A percentile compares a stretch with the other conserved stretches of the same genome.
Conservation (phyloP, 1,284 basidiomycete genomes). For the Sanghuangporus sanghuang region DNA sequence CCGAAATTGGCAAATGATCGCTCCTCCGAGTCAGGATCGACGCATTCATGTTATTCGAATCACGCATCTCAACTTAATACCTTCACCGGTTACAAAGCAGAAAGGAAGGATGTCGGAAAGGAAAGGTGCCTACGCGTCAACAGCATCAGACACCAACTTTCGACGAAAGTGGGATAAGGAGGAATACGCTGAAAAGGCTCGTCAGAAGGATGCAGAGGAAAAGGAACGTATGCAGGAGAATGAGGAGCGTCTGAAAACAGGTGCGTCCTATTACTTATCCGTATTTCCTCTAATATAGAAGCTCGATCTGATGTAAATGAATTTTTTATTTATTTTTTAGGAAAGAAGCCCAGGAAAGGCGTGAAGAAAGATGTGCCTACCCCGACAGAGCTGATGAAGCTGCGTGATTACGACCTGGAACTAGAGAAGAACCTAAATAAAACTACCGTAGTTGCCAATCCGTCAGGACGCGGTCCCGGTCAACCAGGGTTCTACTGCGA, state of each 20-base stretch:
- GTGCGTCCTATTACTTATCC: conserved; percentile 34
- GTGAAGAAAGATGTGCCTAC: conserved; percentile 70
- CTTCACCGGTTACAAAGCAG: neutral
- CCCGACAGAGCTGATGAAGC: conserved; percentile 86
- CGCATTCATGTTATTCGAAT: no score
- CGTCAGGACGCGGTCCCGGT: conserved; percentile 73
- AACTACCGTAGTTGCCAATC: conserved; percentile 86
- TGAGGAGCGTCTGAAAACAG: conserved; percentile 77
- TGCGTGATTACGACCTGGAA: conserved; percentile 74
- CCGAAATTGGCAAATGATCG: no score
- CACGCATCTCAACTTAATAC: neutral
- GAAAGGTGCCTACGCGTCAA: conserved; percentile 53
- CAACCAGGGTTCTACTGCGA: conserved; percentile 93
- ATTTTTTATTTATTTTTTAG: conserved; percentile 33
- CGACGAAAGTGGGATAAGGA: conserved; percentile 85
- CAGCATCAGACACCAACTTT: conserved; percentile 70
- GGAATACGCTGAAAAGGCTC: conserved; percentile 74
- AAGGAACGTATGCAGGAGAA: conserved; percentile 80
- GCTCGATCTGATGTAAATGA: neutral
- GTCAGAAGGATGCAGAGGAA: conserved; percentile 71
- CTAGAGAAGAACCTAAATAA: conserved; percentile 90
- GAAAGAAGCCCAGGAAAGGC: conserved; percentile 72
- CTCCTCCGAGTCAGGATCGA: no score
- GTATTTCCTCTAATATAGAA: neutral
- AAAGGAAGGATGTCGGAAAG: conserved; percentile 49